phyloP scores from a whole-genome alignment of 1,284 basidiomycete genomes.

The Ceratobasidium sp. region DNA sequence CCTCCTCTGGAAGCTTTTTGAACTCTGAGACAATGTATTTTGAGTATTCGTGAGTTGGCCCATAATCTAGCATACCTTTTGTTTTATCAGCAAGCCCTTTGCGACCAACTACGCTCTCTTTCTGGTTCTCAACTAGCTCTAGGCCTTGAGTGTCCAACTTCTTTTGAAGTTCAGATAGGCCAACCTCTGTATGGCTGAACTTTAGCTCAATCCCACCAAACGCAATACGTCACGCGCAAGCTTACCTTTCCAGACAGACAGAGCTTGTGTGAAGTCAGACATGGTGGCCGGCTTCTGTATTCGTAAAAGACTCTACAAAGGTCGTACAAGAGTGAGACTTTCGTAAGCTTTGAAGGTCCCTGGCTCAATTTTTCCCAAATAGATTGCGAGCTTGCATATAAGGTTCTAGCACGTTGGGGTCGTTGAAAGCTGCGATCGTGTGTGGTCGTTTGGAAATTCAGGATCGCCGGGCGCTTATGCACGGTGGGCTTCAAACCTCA shows the following conservation, averaged over 20 bases:
- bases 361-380: background rate
- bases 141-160: conserved; percentile 89
- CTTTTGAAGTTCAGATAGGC: conserved; percentile 91
- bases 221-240: background rate
- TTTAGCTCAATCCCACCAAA: background rate
- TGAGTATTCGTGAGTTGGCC: background rate
- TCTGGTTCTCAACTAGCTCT: conserved; percentile 97
- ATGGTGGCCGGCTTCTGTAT: background rate
- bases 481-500: background rate
- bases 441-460: conserved; percentile 16
- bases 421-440: background rate
- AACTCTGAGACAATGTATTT: conserved; percentile 70
- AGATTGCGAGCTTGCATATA: background rate
- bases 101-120: conserved; percentile 92
- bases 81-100: conserved; percentile 94
- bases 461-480: background rate
- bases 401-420: background rate
- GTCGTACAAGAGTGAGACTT: background rate
- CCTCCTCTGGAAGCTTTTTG: conserved; percentile 88
- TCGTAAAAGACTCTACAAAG: background rate
- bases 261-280: conserved; percentile 37
- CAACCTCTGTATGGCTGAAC: conserved; percentile 70
- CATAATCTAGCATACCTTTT: conserved; percentile 67
- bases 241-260: conserved; percentile 37
- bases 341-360: background rate